Conservation (phyloP, 1,139 yeast genomes). For the Williopsis jadinii region DNA sequence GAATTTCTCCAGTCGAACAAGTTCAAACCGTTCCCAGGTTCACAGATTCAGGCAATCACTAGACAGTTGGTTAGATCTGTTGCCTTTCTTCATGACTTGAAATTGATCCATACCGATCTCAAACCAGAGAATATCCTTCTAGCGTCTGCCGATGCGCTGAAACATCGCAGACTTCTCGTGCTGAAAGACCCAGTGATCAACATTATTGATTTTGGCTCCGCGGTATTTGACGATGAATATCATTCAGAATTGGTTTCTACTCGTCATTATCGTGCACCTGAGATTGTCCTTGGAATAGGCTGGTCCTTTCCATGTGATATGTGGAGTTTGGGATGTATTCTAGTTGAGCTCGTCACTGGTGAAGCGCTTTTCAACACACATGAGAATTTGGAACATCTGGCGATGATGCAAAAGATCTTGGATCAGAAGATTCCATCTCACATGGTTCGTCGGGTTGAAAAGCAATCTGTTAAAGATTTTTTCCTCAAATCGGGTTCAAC, state of each 20-base stretch:
- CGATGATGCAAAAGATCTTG: conserved; percentile 82
- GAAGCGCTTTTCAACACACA: conserved; percentile 93
- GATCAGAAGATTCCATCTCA: conserved; percentile 27
- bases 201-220: conserved; percentile 93
- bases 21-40: conserved; percentile 67
- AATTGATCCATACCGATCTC: conserved; percentile 87
- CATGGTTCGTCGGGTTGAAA: conserved; percentile 14
- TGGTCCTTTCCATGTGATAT: conserved; percentile 92
- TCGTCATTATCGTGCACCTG: conserved; percentile 96
- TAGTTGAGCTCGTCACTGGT: conserved; percentile 90
- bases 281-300: conserved; percentile 85
- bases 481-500: conserved; percentile 10
- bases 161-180: conserved; percentile 33
- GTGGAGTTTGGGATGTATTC: conserved; percentile 95
- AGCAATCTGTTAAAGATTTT: conserved; percentile 5
- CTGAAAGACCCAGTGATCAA: conserved; percentile 75
- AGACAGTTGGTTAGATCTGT: conserved; percentile 82
- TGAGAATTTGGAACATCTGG: conserved; percentile 89
- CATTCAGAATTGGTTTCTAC: conserved; percentile 92
- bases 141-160: conserved; percentile 45
- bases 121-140: conserved; percentile 91
- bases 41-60: conserved; percentile 83
- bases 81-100: conserved; percentile 82
- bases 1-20: conserved; percentile 81
- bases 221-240: conserved; percentile 89